phyloP scores from a whole-genome alignment of 768 basidiomycete species.

The Mrakia blollopis region DNA sequence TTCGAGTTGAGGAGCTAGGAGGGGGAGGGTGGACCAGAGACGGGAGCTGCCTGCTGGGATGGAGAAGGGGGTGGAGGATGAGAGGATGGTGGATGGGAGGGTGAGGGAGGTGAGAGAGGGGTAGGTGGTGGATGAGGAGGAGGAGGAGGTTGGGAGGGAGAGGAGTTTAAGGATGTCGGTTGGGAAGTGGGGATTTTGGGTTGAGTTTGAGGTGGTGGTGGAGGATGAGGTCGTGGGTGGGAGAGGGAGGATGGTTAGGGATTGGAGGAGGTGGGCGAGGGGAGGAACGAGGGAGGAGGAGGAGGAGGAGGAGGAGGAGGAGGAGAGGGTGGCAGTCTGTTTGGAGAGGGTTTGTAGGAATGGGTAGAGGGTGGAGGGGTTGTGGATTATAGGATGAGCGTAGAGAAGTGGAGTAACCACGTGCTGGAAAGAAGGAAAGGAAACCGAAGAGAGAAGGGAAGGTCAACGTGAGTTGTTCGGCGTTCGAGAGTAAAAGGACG shows the following conservation, averaged over 20 bases:
- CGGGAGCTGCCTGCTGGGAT: neutral
- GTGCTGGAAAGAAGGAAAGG: neutral
- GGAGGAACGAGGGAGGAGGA: neutral
- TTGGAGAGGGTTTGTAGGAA: slow-evolving; percentile 1
- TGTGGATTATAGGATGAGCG: neutral
- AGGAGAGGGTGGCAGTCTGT: neutral
- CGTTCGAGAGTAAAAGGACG: neutral
- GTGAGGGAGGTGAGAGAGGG: neutral
- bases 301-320: neutral
- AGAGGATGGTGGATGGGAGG: neutral
- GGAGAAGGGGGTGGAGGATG: neutral
- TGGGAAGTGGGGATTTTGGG: neutral
- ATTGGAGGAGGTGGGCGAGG: neutral
- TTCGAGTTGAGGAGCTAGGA: neutral
- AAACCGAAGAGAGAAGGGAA: neutral
- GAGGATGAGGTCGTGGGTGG: too few species aligned
- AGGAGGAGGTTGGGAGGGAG: neutral
- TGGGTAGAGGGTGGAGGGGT: neutral
- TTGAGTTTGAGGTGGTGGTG: too few species aligned
- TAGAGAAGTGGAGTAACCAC: neutral
- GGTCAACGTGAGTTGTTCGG: neutral
- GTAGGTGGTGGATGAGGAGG: neutral
- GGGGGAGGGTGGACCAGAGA: neutral
- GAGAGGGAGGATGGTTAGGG: neutral
- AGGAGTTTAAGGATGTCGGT: neutral